Conservation (phyloP, 2,329 filamentous ascomycete genomes). For the Colletotrichum tamarilloi region DNA sequence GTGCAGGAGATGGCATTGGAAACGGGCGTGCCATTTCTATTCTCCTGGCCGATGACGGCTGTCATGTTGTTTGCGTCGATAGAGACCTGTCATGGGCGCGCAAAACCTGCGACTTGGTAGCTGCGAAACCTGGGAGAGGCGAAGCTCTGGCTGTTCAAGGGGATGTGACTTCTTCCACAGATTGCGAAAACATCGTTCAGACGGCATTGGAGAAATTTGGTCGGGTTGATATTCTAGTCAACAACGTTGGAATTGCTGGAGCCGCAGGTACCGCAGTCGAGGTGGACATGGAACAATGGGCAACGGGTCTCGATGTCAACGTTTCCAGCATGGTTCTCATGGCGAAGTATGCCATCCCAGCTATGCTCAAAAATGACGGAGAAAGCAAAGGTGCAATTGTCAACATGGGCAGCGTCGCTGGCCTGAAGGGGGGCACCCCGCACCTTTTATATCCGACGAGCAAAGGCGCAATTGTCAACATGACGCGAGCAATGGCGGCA, state of each 20-base stretch:
- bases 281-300: slow-evolving; percentile 69
- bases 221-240: slow-evolving; percentile 71
- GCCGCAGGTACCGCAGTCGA: slow-evolving; percentile 68
- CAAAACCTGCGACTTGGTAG: slow-evolving; percentile 65
- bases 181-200: slow-evolving; percentile 58
- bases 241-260: slow-evolving; percentile 72
- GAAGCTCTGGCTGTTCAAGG: slow-evolving; percentile 55
- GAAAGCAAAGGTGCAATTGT: slow-evolving; percentile 63
- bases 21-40: slow-evolving; percentile 70
- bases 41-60: slow-evolving; percentile 68
- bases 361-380: slow-evolving; percentile 55
- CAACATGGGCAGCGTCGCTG: slow-evolving; percentile 73
- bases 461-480: slow-evolving; percentile 56
- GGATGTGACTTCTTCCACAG: slow-evolving; percentile 64
- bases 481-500: slow-evolving; percentile 58
- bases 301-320: slow-evolving; percentile 60
- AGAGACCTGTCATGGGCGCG: slow-evolving; percentile 59
- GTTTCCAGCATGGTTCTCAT: slow-evolving; percentile 37
- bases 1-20: slow-evolving; percentile 66
- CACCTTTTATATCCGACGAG: slow-evolving; percentile 53
- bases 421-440: slow-evolving; percentile 55
- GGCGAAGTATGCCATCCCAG: slow-evolving; percentile 34
- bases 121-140: slow-evolving; percentile 49
- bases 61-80: slow-evolving; percentile 69
- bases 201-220: slow-evolving; percentile 61